These are phyloP conservation scores for Ploettnerulaceae sp. DNA, from an alignment of 2,329 filamentous ascomycete species.

Conservation along the genomic window DNA sequence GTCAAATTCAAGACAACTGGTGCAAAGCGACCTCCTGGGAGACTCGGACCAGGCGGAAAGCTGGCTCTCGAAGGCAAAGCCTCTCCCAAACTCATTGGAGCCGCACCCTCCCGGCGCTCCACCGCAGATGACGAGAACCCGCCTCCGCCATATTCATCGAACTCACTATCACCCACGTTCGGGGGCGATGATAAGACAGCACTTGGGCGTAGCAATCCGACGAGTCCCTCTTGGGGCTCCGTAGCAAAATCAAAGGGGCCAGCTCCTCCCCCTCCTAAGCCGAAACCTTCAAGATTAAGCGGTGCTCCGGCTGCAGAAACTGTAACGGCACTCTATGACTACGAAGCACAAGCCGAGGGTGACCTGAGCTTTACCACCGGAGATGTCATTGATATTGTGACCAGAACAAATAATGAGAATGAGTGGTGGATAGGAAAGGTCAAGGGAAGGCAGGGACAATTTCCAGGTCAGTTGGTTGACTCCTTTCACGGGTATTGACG, in stretches of 20 bases:
- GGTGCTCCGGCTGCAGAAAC: conserved; percentile 64
- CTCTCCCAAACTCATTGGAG: conserved; percentile 27
- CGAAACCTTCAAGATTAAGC: conserved; percentile 73
- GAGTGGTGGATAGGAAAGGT: conserved; percentile 95
- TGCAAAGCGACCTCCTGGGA: conserved; percentile 44
- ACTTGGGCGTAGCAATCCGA: conserved; percentile 39
- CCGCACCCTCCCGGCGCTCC: conserved; percentile 37
- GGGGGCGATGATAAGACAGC: conserved; percentile 22
- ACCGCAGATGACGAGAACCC: conserved; percentile 49
- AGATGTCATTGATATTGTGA: conserved; percentile 84
- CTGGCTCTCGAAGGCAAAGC: conserved; percentile 36
- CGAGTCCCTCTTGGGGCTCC: conserved; percentile 37
- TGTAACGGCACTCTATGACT: conserved; percentile 91
- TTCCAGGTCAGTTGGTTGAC: conserved; percentile 66
- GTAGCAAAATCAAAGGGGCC: conserved; percentile 63
- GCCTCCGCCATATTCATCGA: conserved; percentile 65
- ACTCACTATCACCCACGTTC: conserved; percentile 29
- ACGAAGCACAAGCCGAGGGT: conserved; percentile 89
- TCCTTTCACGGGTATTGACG: not conserved
- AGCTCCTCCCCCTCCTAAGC: conserved; percentile 66
- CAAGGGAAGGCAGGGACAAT: conserved; percentile 78
- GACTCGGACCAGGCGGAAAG: conserved; percentile 22
- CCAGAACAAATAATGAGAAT: conserved; percentile 81
- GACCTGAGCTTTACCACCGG: conserved; percentile 87
- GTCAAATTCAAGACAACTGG: conserved; percentile 89